Conservation (phyloP, 176 grass and related monocot species). For the Oryza rufipogon region DNA sequence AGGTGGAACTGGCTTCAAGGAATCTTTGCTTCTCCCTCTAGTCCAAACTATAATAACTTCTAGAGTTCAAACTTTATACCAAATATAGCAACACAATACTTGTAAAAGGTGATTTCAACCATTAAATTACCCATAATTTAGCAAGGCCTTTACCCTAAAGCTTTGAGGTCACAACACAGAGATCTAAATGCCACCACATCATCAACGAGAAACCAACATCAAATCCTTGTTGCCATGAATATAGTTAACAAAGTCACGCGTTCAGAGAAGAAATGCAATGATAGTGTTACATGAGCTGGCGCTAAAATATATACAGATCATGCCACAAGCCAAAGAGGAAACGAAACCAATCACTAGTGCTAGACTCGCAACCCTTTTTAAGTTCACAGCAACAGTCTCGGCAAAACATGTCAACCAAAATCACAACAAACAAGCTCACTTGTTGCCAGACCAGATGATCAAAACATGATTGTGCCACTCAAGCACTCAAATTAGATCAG, state of each 20-base stretch:
- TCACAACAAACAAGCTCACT: background rate
- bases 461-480: background rate
- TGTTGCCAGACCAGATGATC: background rate
- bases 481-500: slow-evolving; percentile 76
- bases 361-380: background rate
- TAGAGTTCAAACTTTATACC: too few species aligned
- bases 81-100: too few species aligned
- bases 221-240: background rate
- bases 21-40: too few species aligned
- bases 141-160: too few species aligned
- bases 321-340: slow-evolving; percentile 15
- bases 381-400: slow-evolving; percentile 3
- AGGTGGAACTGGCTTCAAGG: too few species aligned
- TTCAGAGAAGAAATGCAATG: slow-evolving; percentile 12
- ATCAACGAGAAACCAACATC: background rate
- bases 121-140: too few species aligned
- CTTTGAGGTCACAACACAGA: background rate
- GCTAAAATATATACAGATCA: slow-evolving; percentile 49
- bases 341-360: background rate
- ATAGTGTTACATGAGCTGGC: slow-evolving; percentile 37
- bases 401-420: background rate
- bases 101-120: too few species aligned
- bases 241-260: background rate
- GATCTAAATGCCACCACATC: background rate
- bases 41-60: too few species aligned